These are phyloP conservation scores for Colletotrichum tropicale DNA, from an alignment of 2,329 filamentous ascomycete species.

Conservation along the genomic window DNA sequence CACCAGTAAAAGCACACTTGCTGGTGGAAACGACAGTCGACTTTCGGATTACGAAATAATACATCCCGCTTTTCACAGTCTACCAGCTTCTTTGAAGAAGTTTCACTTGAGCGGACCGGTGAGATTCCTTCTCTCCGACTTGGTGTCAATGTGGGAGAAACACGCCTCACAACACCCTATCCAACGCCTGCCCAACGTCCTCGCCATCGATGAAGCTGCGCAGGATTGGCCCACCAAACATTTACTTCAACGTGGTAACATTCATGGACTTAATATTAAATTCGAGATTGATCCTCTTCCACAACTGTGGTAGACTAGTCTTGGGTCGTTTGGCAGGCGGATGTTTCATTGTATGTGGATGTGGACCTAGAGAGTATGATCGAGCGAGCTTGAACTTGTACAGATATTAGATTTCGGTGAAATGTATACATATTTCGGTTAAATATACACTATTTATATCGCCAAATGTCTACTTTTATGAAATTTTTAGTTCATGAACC, in stretches of 20 bases:
- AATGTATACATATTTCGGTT: neutral
- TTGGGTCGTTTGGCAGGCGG: neutral
- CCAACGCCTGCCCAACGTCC: neutral
- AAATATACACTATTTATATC: neutral
- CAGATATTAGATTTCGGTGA: neutral
- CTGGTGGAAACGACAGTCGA: neutral
- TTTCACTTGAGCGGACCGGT: neutral
- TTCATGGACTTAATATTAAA: neutral
- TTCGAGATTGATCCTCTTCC: neutral
- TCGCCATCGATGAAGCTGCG: neutral
- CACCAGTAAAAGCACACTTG: neutral
- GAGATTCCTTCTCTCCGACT: neutral
- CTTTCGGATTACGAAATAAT: neutral
- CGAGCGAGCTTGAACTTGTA: neutral
- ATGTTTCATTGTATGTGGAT: fast-evolving
- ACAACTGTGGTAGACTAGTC: neutral
- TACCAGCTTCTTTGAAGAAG: neutral
- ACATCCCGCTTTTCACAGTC: neutral
- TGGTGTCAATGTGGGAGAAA: neutral
- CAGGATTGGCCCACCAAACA: neutral
- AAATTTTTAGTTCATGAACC: fast-evolving
- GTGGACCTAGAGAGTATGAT: neutral
- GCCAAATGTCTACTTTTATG: neutral
- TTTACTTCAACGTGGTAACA: neutral
- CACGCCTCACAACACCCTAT: neutral